These are phyloP conservation scores for Achlya hypogyna DNA, from an alignment of 352 stramenopile species.

Conservation along the genomic window DNA sequence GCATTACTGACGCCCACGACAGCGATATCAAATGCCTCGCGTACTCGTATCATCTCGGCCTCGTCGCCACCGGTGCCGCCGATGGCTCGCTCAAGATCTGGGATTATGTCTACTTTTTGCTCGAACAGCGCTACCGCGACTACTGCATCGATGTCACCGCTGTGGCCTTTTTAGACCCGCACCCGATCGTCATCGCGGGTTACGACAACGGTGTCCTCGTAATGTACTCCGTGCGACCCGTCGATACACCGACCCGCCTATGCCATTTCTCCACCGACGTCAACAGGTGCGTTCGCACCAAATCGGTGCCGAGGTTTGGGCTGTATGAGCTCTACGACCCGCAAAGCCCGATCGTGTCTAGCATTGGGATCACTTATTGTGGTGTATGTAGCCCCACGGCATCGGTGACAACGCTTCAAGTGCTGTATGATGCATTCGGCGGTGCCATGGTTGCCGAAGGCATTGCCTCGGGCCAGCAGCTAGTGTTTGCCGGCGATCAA, in stretches of 20 bases:
- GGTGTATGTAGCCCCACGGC: neutral
- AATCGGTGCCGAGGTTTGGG: no score
- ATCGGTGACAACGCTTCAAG: conserved; percentile 21
- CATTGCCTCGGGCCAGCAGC: conserved; percentile 1
- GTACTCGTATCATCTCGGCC: conserved; percentile 59
- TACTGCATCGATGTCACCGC: conserved; percentile 40
- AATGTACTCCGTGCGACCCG: conserved; percentile 45
- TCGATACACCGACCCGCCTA: conserved; percentile 33
- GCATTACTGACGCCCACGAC: conserved; percentile 59
- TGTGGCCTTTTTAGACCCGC: conserved; percentile 65
- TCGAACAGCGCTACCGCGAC: conserved; percentile 45
- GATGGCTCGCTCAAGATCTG: conserved; percentile 72
- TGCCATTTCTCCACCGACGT: conserved; percentile 35
- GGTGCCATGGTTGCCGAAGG: neutral
- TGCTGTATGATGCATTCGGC: conserved; percentile 1
- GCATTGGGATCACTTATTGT: conserved; percentile 20
- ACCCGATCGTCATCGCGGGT: conserved; percentile 52
- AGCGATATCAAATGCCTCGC: conserved; percentile 68
- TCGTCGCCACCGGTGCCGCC: conserved; percentile 48
- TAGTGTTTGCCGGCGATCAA: conserved; percentile 18
- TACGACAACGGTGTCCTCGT: conserved; percentile 64
- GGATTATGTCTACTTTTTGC: conserved; percentile 78
- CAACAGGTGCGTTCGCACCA: neutral
- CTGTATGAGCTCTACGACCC: neutral
- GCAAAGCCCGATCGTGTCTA: neutral